Evolutionary conservation across 2,329 filamentous ascomycete species (phyloP).

Genomic region (Xylariales sp.): DNA sequence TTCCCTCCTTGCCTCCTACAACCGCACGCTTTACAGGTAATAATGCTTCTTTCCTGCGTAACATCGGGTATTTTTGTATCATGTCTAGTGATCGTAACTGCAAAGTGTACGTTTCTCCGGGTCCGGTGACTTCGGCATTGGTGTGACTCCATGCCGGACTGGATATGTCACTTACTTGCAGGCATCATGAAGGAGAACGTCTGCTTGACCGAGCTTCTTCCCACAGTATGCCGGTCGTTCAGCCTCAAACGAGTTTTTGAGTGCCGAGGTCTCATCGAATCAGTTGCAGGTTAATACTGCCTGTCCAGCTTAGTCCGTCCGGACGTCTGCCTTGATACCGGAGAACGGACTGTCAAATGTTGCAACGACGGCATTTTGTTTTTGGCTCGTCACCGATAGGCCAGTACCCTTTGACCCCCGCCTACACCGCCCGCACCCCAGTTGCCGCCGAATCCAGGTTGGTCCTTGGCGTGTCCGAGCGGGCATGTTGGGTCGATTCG

Average conservation of each 20-base stretch:
- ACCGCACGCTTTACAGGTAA: too few relatives aligned
- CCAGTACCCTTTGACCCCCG: conserved; percentile 61
- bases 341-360: conserved; percentile 57
- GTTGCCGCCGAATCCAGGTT: conserved; percentile 54
- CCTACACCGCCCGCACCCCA: conserved; percentile 60
- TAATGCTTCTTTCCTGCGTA: not conserved
- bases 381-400: conserved; percentile 37
- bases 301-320: conserved; percentile 65
- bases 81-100: too few relatives aligned
- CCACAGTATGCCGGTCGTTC: conserved; percentile 35
- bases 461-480: conserved; percentile 55
- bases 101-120: conserved; percentile 37
- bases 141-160: conserved; percentile 41
- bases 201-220: conserved; percentile 66
- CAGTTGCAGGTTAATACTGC: conserved; percentile 67
- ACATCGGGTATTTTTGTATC: not conserved
- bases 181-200: conserved; percentile 74
- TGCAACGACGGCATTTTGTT: conserved; percentile 40
- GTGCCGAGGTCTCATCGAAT: conserved; percentile 42
- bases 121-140: conserved; percentile 35
- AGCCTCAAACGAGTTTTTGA: conserved; percentile 60
- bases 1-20: too few relatives aligned
- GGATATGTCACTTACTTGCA: conserved; percentile 49
- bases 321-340: conserved; percentile 66
- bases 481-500: conserved; percentile 54